Evolutionary conservation across 1,284 basidiomycete genomes (phyloP).

Genomic region (Cryptococcus depauperatus): DNA sequence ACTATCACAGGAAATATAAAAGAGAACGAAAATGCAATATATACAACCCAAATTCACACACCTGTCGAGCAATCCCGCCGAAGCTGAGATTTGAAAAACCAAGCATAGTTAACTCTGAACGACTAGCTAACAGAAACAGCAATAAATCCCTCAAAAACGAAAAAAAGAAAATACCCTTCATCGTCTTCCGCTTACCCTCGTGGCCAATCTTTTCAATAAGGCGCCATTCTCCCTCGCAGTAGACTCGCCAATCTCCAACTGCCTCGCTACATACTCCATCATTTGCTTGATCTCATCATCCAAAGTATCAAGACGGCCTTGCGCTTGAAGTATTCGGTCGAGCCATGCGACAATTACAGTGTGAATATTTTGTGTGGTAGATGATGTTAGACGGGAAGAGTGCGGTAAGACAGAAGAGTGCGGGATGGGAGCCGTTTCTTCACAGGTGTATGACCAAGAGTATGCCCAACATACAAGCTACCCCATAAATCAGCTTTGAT

Average conservation of each 20-base stretch:
- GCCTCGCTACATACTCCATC: conserved; percentile 4
- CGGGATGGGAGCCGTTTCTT: not conserved
- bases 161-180: too few relatives aligned
- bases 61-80: too few relatives aligned
- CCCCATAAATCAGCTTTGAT: not conserved
- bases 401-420: too few relatives aligned
- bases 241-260: conserved; percentile 1
- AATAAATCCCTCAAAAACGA: too few relatives aligned
- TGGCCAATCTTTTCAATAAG: conserved; percentile 7
- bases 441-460: conserved; percentile 6
- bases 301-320: conserved; percentile 3
- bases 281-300: conserved; percentile 3
- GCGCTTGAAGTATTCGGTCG: conserved; percentile 3
- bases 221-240: conserved; percentile 5
- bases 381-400: not conserved
- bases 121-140: too few relatives aligned
- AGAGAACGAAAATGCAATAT: not conserved
- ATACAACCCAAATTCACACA: not conserved
- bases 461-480: conserved; percentile 31
- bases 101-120: too few relatives aligned
- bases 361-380: too few relatives aligned
- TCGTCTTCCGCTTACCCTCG: not conserved
- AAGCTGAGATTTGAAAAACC: too few relatives aligned
- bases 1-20: too few relatives aligned
- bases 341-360: conserved; percentile 8